Percentiles rank a stretch among this genome's conserved stretches.
Evolutionary conservation across 2,329 filamentous ascomycete genomes (phyloP).

Genomic region (Alternaria sp.): DNA sequence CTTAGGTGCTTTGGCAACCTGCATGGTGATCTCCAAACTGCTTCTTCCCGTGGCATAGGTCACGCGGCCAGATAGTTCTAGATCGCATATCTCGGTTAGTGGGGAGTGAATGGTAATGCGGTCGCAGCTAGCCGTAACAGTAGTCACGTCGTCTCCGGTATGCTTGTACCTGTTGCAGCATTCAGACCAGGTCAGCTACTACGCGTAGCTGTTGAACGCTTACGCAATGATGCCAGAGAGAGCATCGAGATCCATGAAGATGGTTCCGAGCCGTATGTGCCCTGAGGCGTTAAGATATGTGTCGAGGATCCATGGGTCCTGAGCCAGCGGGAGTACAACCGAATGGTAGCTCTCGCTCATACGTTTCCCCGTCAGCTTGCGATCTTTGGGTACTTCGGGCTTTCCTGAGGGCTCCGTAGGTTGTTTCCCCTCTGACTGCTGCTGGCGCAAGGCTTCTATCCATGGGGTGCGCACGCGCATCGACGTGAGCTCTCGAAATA

Average conservation of each 20-base stretch:
- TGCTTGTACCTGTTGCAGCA: slow-evolving; percentile 64
- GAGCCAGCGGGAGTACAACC: slow-evolving; percentile 72
- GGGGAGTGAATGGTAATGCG: slow-evolving; percentile 73
- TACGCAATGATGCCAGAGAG: slow-evolving; percentile 74
- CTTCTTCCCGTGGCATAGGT: slow-evolving; percentile 76
- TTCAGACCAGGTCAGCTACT: slow-evolving; percentile 21
- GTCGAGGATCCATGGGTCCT: slow-evolving; percentile 78
- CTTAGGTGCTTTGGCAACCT: slow-evolving; percentile 71
- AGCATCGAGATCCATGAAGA: slow-evolving; percentile 83
- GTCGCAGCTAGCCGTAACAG: slow-evolving; percentile 69
- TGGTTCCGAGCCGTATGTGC: slow-evolving; percentile 72
- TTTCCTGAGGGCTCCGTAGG: slow-evolving; percentile 39
- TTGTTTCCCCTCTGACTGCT: slow-evolving; percentile 50
- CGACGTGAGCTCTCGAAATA: slow-evolving; percentile 61
- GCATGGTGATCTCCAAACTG: slow-evolving; percentile 76
- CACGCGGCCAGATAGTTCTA: slow-evolving; percentile 73
- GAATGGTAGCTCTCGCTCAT: slow-evolving; percentile 76
- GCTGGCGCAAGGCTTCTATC: slow-evolving; percentile 68
- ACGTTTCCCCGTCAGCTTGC: slow-evolving; percentile 68
- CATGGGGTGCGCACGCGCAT: slow-evolving; percentile 66
- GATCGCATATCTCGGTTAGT: slow-evolving; percentile 77
- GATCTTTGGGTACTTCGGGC: slow-evolving; percentile 52
- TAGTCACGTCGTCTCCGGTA: slow-evolving; percentile 68
- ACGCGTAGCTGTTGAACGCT: slow-evolving; percentile 63
- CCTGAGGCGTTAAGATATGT: slow-evolving; percentile 79